Percentiles rank a stretch among this genome's conserved stretches.
Conservation (phyloP, 179 eudicot genomes). For the Heliamphora ciliata region DNA sequence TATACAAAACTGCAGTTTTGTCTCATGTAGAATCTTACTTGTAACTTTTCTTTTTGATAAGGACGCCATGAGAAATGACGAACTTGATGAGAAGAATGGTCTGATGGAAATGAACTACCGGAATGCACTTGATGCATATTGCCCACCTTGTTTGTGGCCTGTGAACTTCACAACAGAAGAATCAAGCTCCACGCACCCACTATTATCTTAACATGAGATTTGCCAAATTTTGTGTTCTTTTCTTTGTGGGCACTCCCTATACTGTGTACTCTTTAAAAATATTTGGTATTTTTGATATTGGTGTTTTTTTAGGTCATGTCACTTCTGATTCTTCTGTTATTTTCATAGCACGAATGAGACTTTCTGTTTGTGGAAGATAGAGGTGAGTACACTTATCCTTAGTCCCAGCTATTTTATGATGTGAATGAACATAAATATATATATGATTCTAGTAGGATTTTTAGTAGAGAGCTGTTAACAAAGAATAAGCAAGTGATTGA, state of each 20-base stretch:
- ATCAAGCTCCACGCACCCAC: slow-evolving; percentile 45
- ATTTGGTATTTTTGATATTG: too few species aligned
- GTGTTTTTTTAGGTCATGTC: background rate
- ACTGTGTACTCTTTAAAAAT: too few species aligned
- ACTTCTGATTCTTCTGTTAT: background rate
- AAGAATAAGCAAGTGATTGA: too few species aligned
- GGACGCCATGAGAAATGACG: slow-evolving; percentile 58
- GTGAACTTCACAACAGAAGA: slow-evolving; percentile 30
- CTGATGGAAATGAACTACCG: slow-evolving; percentile 33
- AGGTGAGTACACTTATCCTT: background rate
- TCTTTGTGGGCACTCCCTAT: too few species aligned
- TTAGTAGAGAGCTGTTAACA: too few species aligned
- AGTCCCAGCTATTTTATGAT: background rate
- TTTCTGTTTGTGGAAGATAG: background rate
- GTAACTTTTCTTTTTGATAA: slow-evolving; percentile 17
- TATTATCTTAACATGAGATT: slow-evolving; percentile 14
- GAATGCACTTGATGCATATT: slow-evolving; percentile 56
- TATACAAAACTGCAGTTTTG: background rate
- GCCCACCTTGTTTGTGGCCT: slow-evolving; percentile 64
- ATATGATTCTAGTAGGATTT: too few species aligned
- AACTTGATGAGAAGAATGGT: slow-evolving; percentile 50
- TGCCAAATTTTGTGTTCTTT: slow-evolving; percentile 24
- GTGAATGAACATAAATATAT: too few species aligned
- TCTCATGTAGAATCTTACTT: background rate
- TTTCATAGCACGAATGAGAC: background rate